Percentiles rank a stretch among this genome's conserved stretches.
Evolutionary conservation across 768 basidiomycete genomes (phyloP).

Genomic region (Hypholoma fasciculare): DNA sequence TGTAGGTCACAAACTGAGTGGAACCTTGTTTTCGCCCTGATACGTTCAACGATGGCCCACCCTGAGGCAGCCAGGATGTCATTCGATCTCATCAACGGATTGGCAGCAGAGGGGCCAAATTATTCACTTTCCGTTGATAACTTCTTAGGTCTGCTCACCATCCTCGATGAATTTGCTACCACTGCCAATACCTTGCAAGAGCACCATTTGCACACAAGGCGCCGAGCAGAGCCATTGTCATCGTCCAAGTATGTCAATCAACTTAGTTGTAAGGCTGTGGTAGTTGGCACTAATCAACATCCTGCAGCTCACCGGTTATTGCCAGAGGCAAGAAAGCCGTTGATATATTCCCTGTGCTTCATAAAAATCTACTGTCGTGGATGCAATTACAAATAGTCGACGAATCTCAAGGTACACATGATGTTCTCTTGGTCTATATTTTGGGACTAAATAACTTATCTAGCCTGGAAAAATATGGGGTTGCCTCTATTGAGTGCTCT

Average conservation of each 20-base stretch:
- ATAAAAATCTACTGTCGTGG: slow-evolving; percentile 62
- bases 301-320: slow-evolving; percentile 66
- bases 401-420: slow-evolving; percentile 39
- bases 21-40: slow-evolving; percentile 87
- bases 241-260: slow-evolving; percentile 46
- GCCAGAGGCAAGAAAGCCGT: slow-evolving; percentile 83
- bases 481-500: slow-evolving; percentile 75
- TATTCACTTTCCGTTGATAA: slow-evolving; percentile 75
- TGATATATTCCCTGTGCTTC: slow-evolving; percentile 75
- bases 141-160: slow-evolving; percentile 72
- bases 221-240: slow-evolving; percentile 49
- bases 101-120: slow-evolving; percentile 63
- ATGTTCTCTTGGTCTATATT: background rate
- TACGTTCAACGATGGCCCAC: slow-evolving; percentile 83
- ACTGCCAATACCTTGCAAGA: slow-evolving; percentile 63
- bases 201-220: slow-evolving; percentile 53
- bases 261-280: background rate
- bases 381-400: slow-evolving; percentile 46
- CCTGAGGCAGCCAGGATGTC: slow-evolving; percentile 86
- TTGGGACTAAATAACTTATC: background rate
- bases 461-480: slow-evolving; percentile 77
- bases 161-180: slow-evolving; percentile 86
- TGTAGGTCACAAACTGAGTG: slow-evolving; percentile 90
- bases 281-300: slow-evolving; percentile 6
- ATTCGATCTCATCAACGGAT: slow-evolving; percentile 70